Conservation (phyloP, 345 rosid species). For the Excoecaria cochinchinensis region DNA sequence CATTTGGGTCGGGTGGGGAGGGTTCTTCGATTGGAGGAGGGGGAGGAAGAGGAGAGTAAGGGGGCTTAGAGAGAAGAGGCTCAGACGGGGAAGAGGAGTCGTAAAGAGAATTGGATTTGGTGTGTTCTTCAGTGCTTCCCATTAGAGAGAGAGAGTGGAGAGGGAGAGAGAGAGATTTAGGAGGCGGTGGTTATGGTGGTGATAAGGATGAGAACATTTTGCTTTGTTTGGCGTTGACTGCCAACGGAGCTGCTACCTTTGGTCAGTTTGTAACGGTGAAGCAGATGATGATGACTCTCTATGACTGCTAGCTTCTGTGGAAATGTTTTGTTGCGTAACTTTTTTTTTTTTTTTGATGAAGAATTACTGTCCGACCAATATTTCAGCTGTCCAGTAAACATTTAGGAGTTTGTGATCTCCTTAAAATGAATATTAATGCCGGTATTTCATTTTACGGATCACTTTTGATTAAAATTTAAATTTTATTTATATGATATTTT, state of each 20-base stretch:
- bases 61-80: conserved; percentile 69
- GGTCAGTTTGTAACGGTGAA: background rate
- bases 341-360: no score
- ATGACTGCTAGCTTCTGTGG: no score
- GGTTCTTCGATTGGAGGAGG: conserved; percentile 40
- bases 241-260: no score
- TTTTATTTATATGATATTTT: no score
- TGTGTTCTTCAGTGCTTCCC: conserved; percentile 57
- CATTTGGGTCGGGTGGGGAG: conserved; percentile 31
- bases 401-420: no score
- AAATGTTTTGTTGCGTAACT: no score
- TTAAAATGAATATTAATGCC: no score
- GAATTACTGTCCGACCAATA: no score
- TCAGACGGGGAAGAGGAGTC: conserved; percentile 53
- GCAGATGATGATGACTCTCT: background rate
- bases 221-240: background rate
- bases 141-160: conserved; percentile 24
- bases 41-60: conserved; percentile 2
- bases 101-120: conserved; percentile 35
- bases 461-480: no score
- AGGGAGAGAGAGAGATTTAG: background rate
- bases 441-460: no score
- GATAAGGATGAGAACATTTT: background rate
- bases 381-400: no score
- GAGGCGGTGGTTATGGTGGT: conserved; percentile 3